These are phyloP conservation scores for Torulaspora delbrueckii DNA, from an alignment of 805 yeast genomes.

Conservation along the genomic window DNA sequence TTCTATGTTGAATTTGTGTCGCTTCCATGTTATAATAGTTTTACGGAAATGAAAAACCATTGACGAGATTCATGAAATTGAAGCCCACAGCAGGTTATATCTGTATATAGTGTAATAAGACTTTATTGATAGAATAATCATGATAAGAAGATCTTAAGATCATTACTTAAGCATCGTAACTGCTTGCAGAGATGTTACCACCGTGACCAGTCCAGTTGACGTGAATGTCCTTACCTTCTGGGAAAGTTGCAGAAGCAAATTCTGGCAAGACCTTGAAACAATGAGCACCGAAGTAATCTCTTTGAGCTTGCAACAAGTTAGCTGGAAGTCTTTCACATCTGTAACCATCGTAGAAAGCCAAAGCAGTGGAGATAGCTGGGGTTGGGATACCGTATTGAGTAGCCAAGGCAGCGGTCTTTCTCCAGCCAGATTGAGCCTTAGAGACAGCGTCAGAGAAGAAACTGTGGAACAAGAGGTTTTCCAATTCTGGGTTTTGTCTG, in stretches of 20 bases:
- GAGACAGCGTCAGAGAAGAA: constrained; percentile 88
- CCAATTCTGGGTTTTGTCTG: constrained; percentile 88
- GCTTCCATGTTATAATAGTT: background rate
- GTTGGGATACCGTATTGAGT: constrained; percentile 88
- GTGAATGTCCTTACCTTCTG: constrained; percentile 80
- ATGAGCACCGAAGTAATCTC: constrained; percentile 99
- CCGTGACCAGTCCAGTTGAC: constrained; percentile 99
- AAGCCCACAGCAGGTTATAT: background rate
- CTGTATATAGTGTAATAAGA: background rate
- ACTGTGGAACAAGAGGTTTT: constrained; percentile 91
- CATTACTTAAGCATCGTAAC: constrained; percentile 73
- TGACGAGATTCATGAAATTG: background rate
- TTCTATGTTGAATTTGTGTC: background rate
- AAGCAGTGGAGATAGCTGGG: constrained; percentile 96
- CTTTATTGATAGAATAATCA: background rate
- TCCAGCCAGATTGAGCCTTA: constrained; percentile 95
- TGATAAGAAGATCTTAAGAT: background rate
- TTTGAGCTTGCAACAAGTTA: constrained; percentile 97
- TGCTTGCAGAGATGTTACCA: constrained; percentile 94
- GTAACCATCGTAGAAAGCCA: constrained; percentile 98
- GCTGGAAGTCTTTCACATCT: constrained; percentile 95
- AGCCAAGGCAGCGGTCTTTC: constrained; percentile 76
- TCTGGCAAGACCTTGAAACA: constrained; percentile 95
- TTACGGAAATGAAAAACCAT: background rate
- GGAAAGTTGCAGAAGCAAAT: constrained; percentile 66